Evolutionary conservation across 768 basidiomycete genomes (phyloP).

Genomic region (Cystofilobasidium bisporidii): DNA sequence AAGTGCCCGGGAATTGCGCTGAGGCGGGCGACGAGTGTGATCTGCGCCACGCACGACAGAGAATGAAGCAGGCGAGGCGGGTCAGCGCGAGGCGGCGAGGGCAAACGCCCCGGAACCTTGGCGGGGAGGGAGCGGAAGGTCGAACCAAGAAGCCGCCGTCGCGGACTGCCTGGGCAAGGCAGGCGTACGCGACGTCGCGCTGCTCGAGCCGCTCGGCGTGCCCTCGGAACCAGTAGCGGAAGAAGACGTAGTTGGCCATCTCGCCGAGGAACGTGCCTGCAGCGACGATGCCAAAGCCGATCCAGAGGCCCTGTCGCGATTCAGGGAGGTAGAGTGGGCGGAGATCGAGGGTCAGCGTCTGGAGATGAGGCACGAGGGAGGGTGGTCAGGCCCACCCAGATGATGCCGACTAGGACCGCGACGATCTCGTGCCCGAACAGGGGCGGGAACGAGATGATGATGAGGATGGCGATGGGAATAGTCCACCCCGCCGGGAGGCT

Average conservation of each 20-base stretch:
- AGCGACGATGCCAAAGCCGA: constrained; percentile 75
- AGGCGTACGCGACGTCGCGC: constrained; percentile 46
- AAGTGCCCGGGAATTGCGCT: constrained; percentile 82
- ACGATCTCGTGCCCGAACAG: constrained; percentile 74
- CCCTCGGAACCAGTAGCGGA: constrained; percentile 55
- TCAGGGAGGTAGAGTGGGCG: not conserved
- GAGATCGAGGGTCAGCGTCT: not conserved
- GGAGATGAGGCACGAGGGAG: too few species aligned
- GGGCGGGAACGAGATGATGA: constrained; percentile 38
- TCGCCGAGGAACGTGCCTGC: constrained; percentile 81
- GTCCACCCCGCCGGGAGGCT: constrained; percentile 5
- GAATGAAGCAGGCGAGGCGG: not conserved
- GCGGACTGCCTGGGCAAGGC: constrained; percentile 54
- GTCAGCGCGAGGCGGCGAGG: not conserved
- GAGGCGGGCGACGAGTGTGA: constrained; percentile 64
- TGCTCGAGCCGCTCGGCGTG: constrained; percentile 60
- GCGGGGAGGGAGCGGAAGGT: not conserved
- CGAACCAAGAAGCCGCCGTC: constrained; percentile 68
- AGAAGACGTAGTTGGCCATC: constrained; percentile 60
- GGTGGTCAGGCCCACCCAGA: constrained; percentile 51
- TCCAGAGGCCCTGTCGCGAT: constrained; percentile 48
- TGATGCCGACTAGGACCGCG: constrained; percentile 48
- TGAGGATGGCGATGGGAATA: constrained; percentile 8
- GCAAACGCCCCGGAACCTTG: not conserved
- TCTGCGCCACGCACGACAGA: constrained; percentile 31